A percentile compares a stretch with the other conserved stretches of the same genome.
These are phyloP conservation scores for Neocucurbitaria cava DNA, from an alignment of 2,329 filamentous ascomycete genomes.

Conservation along the genomic window DNA sequence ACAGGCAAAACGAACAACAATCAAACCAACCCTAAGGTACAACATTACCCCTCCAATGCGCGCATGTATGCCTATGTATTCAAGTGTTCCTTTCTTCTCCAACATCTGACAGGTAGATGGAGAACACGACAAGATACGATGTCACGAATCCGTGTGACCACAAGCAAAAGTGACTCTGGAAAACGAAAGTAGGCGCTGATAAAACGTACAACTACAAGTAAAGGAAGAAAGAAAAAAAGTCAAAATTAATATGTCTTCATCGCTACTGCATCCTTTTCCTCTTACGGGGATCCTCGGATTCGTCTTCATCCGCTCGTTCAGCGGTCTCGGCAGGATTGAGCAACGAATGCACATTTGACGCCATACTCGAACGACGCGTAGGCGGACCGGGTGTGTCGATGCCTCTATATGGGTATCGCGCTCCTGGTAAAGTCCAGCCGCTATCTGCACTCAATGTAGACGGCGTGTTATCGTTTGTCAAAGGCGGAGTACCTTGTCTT, in stretches of 20 bases:
- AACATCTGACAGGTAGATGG: neutral
- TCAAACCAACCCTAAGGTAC: too few relatives aligned
- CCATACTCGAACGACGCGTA: slow-evolving; percentile 74
- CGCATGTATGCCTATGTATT: neutral
- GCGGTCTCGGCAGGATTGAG: slow-evolving; percentile 73
- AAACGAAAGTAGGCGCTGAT: neutral
- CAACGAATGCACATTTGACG: slow-evolving; percentile 71
- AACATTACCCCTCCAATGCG: too few relatives aligned
- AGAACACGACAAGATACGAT: too few relatives aligned
- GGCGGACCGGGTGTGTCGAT: slow-evolving; percentile 64
- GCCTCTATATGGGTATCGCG: slow-evolving; percentile 57
- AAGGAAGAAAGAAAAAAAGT: slow-evolving; percentile 1
- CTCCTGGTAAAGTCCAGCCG: slow-evolving; percentile 63
- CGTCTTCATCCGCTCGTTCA: slow-evolving; percentile 70
- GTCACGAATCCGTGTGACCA: neutral
- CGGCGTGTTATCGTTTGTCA: slow-evolving; percentile 56
- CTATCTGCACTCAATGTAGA: slow-evolving; percentile 60
- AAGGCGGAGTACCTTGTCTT: slow-evolving; percentile 62
- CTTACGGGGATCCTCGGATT: slow-evolving; percentile 67
- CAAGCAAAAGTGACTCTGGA: neutral
- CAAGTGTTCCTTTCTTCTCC: neutral
- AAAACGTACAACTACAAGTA: slow-evolving; percentile 20
- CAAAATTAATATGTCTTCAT: neutral
- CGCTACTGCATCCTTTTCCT: slow-evolving; percentile 56
- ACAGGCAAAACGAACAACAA: neutral